Evolutionary conservation across 1,284 basidiomycete genomes (phyloP).

Genomic region (Malassezia furfur): DNA sequence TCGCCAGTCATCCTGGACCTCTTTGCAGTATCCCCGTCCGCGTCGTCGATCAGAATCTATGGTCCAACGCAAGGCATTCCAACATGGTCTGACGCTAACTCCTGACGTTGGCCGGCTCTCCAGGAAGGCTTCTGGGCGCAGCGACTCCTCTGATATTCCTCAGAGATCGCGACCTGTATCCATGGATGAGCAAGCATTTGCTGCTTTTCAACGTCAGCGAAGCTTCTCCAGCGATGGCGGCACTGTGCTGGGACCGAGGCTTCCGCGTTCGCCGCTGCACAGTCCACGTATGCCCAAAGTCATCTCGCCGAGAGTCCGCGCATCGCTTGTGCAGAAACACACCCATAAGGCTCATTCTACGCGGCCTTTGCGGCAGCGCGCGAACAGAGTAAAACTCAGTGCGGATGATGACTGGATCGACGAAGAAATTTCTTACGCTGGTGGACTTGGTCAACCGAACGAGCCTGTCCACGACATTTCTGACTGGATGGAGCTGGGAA

Average conservation of each 20-base stretch:
- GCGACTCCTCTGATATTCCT: not conserved
- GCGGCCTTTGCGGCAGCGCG: too few relatives aligned
- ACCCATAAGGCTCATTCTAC: too few relatives aligned
- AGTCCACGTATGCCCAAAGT: not conserved
- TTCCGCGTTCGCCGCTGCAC: not conserved
- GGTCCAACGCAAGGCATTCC: not conserved
- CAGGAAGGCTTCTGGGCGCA: not conserved
- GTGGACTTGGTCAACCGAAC: constrained; percentile 3
- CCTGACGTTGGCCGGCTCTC: not conserved
- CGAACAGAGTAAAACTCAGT: not conserved
- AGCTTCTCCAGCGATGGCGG: not conserved
- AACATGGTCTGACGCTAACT: not conserved
- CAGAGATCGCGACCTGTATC: not conserved
- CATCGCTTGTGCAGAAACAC: not conserved
- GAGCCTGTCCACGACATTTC: not conserved
- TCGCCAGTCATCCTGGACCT: not conserved
- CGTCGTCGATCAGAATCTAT: constrained; percentile 10
- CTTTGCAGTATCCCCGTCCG: not conserved
- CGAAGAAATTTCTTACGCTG: not conserved
- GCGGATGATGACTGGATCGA: constrained; percentile 17
- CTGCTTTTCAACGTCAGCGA: not conserved
- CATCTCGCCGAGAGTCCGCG: not conserved
- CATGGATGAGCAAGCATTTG: not conserved
- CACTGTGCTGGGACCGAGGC: not conserved
- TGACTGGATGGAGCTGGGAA: not conserved